Base-by-base conservation (phyloP, 202 grass and related monocot species). In the Digitaria exilis region DNA sequence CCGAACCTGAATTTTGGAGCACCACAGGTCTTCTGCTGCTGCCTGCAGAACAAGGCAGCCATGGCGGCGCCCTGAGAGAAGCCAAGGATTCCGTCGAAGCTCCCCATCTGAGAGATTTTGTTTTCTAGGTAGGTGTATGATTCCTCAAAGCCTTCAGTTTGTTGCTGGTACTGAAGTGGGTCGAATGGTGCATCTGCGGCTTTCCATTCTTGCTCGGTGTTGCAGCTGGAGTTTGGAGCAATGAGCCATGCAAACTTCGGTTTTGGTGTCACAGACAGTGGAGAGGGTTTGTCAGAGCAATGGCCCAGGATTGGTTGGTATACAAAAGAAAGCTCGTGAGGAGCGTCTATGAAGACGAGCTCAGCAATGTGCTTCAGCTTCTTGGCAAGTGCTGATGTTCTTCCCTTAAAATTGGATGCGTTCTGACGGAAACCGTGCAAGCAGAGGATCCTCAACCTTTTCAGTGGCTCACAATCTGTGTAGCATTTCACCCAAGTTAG, bases 371-470 rank as follows among this genome's bases (percentile, higher is more conserved):
- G 87, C 66, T 95, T 98, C 61, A 98, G 83, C 76, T 98, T 98
- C 83, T 98, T 95, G 14, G 93, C 87, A 69, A 98, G 87, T 30
- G 96, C 87, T 45, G 87, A 90, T 34, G 93, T 92, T 90, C 96
- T 93, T 78, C 96, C 96, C 87, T 95, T 95, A 80, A 95, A 98
- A 84, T 78, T 88, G 49, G 96, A 95, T 24, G 83, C 85, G 9
- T 92, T 98, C 74, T 98, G 96, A 26, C 91, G 93, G 68, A 98
- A 98, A 69, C 93, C 96, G 81, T 98, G 96, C 76, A 98, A 87
- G 80, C 96, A 98, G 51, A 98, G 89, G 59, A 95, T 94, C 72
- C 81, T 95, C 75, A 98, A 50, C 81, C 84, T 93, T 46, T 76
- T 93, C 49, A 70, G 65, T 41, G 73, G 41, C 69, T 88, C 81